These are phyloP conservation scores for Ramalina peruviana DNA, from an alignment of 495 filamentous ascomycete species.

Conservation along the genomic window DNA sequence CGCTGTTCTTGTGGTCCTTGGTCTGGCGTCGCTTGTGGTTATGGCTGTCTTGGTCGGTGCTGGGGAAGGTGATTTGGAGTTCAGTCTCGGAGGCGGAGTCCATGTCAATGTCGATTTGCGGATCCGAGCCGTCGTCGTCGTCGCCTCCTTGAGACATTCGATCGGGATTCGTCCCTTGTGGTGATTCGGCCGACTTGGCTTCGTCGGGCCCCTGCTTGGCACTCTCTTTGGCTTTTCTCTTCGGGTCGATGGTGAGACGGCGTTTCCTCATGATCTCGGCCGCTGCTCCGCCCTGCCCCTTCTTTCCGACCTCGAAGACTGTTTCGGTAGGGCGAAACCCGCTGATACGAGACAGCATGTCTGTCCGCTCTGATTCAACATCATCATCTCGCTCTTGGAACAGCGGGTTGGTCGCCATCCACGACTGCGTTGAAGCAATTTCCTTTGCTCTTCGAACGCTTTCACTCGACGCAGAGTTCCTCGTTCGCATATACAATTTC, in stretches of 20 bases:
- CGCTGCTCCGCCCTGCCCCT: slow-evolving; percentile 43
- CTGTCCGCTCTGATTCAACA: slow-evolving; percentile 55
- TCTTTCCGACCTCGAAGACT: slow-evolving; percentile 79
- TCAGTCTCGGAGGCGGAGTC: slow-evolving; percentile 59
- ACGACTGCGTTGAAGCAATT: slow-evolving; percentile 49
- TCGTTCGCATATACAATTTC: slow-evolving; percentile 77
- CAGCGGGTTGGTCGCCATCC: slow-evolving; percentile 57
- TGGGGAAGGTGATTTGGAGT: slow-evolving; percentile 70
- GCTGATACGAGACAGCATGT: slow-evolving; percentile 74
- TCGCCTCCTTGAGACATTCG: slow-evolving; percentile 12
- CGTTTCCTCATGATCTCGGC: slow-evolving; percentile 66
- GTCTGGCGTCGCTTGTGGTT: background rate
- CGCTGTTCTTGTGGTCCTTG: background rate
- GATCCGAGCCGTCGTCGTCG: slow-evolving; percentile 16
- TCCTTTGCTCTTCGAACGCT: slow-evolving; percentile 76
- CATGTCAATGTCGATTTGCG: slow-evolving; percentile 34
- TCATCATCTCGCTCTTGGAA: slow-evolving; percentile 54
- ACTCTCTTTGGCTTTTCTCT: slow-evolving; percentile 26
- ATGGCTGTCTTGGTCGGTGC: slow-evolving; percentile 25
- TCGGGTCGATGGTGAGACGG: slow-evolving; percentile 36
- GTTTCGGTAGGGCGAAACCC: slow-evolving; percentile 82
- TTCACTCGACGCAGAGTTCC: slow-evolving; percentile 74
- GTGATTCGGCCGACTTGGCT: slow-evolving; percentile 17
- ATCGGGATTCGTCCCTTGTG: background rate
- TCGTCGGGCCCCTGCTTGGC: slow-evolving; percentile 13